Evolutionary conservation across 352 stramenopile species (phyloP), one percentile per base, ranked within the genome.

Genomic region (Plasmopara muralis): DNA sequence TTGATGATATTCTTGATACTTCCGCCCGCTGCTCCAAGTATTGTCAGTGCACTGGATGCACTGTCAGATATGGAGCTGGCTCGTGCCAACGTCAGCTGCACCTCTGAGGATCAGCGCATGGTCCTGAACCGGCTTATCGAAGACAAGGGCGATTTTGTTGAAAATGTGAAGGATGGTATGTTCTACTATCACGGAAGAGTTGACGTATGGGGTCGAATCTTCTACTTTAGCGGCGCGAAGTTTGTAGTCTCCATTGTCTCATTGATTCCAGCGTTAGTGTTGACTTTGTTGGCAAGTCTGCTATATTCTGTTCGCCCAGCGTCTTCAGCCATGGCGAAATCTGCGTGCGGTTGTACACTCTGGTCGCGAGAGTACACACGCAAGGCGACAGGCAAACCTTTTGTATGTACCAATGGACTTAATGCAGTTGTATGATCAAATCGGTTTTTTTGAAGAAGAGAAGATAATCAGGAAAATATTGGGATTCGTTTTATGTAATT

Each of bases 31-130:
- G 69, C 77, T 37, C 57, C 59, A 12, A 45, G 73, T 10, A 74
- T 88, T 37, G 71, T 90, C 29, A 62, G 73, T 30, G 29, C 62
- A 14, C 60, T 91, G 29, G 83, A 93, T 39, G 57, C 77, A 12
- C 50, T 90, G 38, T 85, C 83, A 6, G 83, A 93, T 40, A 66
- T 86, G 60, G 83, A 93, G 35, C 53, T 93, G 20, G 79, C 73
- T 44, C 75, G 75, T 20, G 83, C 80, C 9, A 91, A 93, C 69
- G 79, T 70, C 60, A 87, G 68, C 43, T 70, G 61, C 44, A 72
- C 76, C 10, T 43, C 60, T 0, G 54, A 54, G 8, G 77, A 91
- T 48, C 43, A 68, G 12, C 75, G 80, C 16, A 67, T 77, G 47
- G 74, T 87, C 31, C 57, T 91, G 44, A 70, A 76, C 43, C 76